Conservation (phyloP, 345 rosid genomes). For the Tarenaya hassleriana region DNA sequence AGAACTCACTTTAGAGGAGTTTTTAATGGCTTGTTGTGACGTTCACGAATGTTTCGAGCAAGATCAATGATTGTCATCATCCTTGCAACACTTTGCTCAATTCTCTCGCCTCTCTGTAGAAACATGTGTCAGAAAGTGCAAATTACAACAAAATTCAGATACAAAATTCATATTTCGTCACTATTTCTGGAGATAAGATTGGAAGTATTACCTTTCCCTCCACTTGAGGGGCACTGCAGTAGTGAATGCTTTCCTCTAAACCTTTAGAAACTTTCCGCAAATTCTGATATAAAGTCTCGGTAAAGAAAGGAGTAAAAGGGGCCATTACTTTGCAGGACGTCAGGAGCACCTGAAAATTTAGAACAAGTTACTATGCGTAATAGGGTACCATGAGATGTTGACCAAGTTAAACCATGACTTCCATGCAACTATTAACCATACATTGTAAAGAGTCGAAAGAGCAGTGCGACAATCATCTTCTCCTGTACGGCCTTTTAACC, state of each 20-base stretch:
- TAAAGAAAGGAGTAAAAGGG: constrained; percentile 97
- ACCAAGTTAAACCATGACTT: constrained; percentile 16
- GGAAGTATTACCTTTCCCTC: constrained; percentile 65
- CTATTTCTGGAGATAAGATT: constrained; percentile 10
- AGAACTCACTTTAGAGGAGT: constrained; percentile 71
- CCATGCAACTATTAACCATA: constrained; percentile 32
- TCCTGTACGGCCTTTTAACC: constrained; percentile 92
- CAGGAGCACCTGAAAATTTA: constrained; percentile 69
- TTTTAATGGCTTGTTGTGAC: constrained; percentile 84
- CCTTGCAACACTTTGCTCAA: constrained; percentile 89
- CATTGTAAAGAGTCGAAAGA: constrained; percentile 87
- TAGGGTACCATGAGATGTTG: neutral
- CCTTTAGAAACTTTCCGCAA: constrained; percentile 66
- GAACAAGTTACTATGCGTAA: constrained; percentile 10
- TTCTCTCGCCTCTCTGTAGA: constrained; percentile 66
- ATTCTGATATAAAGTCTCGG: constrained; percentile 91
- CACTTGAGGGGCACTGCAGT: constrained; percentile 67
- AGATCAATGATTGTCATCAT: constrained; percentile 96
- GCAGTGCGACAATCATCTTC: constrained; percentile 86
- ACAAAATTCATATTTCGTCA: neutral
- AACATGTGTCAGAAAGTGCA: constrained; percentile 4
- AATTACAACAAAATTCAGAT: neutral
- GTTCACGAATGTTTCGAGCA: constrained; percentile 95
- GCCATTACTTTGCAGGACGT: constrained; percentile 97
- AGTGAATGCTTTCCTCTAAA: constrained; percentile 85